Base-by-base conservation (phyloP, 139 green algal genomes). In the Micromonas commoda region DNA sequence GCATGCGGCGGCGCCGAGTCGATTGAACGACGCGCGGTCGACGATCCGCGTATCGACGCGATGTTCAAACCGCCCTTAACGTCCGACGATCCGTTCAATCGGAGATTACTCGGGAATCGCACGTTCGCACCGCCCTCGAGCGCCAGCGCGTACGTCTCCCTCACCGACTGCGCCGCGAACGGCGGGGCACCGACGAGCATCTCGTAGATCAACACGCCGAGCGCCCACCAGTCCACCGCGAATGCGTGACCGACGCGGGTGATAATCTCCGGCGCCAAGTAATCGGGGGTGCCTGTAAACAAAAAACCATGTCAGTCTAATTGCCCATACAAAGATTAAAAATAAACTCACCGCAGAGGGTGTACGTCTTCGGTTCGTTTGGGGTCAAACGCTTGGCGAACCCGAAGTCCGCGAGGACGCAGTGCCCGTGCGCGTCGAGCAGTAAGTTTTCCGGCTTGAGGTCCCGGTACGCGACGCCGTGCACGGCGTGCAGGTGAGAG, bases 221-320 rank as follows among this genome's bases (percentile, higher is more conserved):
- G 87, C 1, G 89, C 86, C 92, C 92, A 97, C 77, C 88, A 91
- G 87, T 97, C 92, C 19, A 95, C 91, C 13, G 81, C 73, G 53
- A 80, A 80, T 31, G 80, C 85, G 78, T 94, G 88, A 3, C 89
- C 89, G 91, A 64, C 94, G 95, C 5, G 90, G 83, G 89, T 85
- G 52, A 96, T 89, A 93, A 87, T 85, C 88, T 98, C 94, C 0
- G 94, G 94, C 0, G 94, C 93, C 51, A 98, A 79, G 85, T 98
- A 98, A 81, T 98, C 93, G 0, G 94, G 94, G 5, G 94, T 98
- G 75, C 94, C 94, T 61, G 35, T 23, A 39, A n/a, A n/a, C n/a
- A n/a, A n/a, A n/a, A n/a, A n/a, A n/a, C n/a, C n/a, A n/a, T n/a
- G n/a, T n/a, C n/a, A n/a, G n/a, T n/a, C n/a, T n/a, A n/a, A n/a